A percentile compares a stretch with the other conserved stretches of the same genome.
Evolutionary conservation across 139 green algal species (phyloP).

Genomic region (Spirogloea muscicola): DNA sequence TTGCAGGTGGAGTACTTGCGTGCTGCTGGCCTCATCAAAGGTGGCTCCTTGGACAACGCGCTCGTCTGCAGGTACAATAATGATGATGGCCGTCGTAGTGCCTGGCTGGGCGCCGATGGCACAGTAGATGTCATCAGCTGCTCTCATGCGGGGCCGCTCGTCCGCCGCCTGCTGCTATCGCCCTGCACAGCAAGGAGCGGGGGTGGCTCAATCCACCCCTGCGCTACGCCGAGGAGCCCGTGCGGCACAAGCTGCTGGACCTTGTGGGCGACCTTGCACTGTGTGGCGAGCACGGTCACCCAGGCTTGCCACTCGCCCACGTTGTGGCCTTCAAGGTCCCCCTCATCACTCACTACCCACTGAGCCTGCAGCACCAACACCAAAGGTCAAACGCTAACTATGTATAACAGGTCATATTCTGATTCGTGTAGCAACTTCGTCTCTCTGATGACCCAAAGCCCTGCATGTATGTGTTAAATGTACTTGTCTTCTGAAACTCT

Average conservation of each 20-base stretch:
- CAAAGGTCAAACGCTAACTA: too few relatives aligned
- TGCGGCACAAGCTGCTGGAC: conserved; percentile 64
- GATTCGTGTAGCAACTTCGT: too few relatives aligned
- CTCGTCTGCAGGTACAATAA: conserved; percentile 55
- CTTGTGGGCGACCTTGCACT: conserved; percentile 67
- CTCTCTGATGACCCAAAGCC: too few relatives aligned
- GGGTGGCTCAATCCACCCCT: conserved; percentile 51
- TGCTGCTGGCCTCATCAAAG: conserved; percentile 54
- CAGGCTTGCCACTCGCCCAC: conserved; percentile 67
- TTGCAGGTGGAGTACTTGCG: conserved; percentile 42
- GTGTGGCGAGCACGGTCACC: conserved; percentile 50
- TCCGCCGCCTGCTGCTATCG: too few relatives aligned
- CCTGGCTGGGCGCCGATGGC: too few relatives aligned
- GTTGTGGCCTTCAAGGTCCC: conserved; percentile 71
- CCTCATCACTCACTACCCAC: too few relatives aligned
- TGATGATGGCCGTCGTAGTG: conserved; percentile 24
- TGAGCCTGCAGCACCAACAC: too few relatives aligned
- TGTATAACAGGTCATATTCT: too few relatives aligned
- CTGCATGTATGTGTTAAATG: too few relatives aligned
- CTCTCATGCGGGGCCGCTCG: too few relatives aligned
- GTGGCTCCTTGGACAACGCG: conserved; percentile 55
- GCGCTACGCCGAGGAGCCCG: conserved; percentile 70
- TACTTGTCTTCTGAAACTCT: too few relatives aligned
- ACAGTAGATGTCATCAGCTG: too few relatives aligned
- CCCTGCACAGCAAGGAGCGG: conserved; percentile 37